Evolutionary conservation across 257 asterid genomes (phyloP).

Genomic region (Lycium ferocissimum): DNA sequence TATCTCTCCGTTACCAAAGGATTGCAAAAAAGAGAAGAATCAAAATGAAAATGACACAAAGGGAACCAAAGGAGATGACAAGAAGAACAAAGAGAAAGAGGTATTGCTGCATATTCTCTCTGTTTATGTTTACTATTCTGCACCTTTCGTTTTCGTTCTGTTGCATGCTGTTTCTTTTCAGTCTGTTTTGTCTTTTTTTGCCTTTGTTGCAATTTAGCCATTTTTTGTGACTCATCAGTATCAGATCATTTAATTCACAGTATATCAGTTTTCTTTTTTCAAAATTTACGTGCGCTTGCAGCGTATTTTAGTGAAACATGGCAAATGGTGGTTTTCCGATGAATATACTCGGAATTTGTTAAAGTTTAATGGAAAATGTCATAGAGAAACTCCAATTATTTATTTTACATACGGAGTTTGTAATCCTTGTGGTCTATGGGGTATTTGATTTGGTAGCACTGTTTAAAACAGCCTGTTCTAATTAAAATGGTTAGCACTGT

Average conservation of each 20-base stretch:
- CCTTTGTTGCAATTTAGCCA: not conserved
- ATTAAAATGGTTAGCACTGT: too few relatives aligned
- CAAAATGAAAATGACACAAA: conserved; percentile 38
- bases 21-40: conserved; percentile 36
- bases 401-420: too few relatives aligned
- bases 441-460: too few relatives aligned
- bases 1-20: conserved; percentile 59
- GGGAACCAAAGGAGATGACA: conserved; percentile 39
- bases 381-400: too few relatives aligned
- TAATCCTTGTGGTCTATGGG: too few relatives aligned
- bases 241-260: not conserved
- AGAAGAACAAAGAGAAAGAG: conserved; percentile 54
- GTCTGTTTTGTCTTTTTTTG: not conserved
- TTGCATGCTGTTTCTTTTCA: not conserved
- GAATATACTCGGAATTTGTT: conserved; percentile 18
- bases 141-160: not conserved
- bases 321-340: conserved; percentile 29
- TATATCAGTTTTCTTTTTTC: not conserved
- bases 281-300: not conserved
- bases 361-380: not conserved
- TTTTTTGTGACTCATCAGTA: not conserved
- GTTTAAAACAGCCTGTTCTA: too few relatives aligned
- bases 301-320: conserved; percentile 13
- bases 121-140: not conserved
- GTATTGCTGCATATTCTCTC: conserved; percentile 18